These are phyloP conservation scores for Geotrichum fermentans DNA, from an alignment of 1,139 yeast genomes.

Conservation along the genomic window DNA sequence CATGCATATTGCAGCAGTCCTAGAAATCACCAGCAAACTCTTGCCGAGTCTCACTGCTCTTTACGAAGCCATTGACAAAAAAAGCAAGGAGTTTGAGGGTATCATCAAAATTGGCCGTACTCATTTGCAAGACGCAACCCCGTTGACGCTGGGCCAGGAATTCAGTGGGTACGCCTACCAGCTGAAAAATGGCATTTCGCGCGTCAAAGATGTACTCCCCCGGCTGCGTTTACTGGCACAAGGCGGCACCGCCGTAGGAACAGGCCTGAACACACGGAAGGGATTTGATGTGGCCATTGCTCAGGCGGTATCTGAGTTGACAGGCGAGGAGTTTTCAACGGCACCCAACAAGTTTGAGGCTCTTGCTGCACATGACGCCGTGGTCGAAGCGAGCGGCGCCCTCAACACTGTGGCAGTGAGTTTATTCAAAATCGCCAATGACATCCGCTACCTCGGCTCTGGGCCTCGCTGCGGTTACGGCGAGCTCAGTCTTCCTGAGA, in stretches of 20 bases:
- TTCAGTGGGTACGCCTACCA: slow-evolving; percentile 96
- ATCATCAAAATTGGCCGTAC: slow-evolving; percentile 98
- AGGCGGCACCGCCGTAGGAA: slow-evolving; percentile 99
- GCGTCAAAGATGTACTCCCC: slow-evolving; percentile 74
- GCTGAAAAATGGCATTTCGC: slow-evolving; percentile 79
- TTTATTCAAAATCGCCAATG: slow-evolving; percentile 92
- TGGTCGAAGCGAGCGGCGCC: slow-evolving; percentile 96
- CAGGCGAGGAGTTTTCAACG: slow-evolving; percentile 83
- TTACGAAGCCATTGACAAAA: slow-evolving; percentile 69
- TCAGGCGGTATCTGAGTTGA: slow-evolving; percentile 67
- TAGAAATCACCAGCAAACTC: slow-evolving; percentile 70
- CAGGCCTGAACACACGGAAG: slow-evolving; percentile 88
- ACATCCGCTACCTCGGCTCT: slow-evolving; percentile 94
- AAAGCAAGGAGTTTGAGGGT: slow-evolving; percentile 74
- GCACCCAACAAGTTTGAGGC: slow-evolving; percentile 99
- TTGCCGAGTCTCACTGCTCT: slow-evolving; percentile 74
- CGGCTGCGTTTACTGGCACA: slow-evolving; percentile 82
- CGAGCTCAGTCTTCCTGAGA: slow-evolving; percentile 90
- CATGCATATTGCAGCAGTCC: slow-evolving; percentile 98
- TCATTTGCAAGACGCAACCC: slow-evolving; percentile 97
- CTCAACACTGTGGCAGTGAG: slow-evolving; percentile 92
- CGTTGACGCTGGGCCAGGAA: slow-evolving; percentile 95
- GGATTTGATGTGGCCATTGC: slow-evolving; percentile 88
- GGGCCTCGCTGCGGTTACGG: slow-evolving; percentile 99
- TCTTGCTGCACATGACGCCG: slow-evolving; percentile 96